phyloP scores from a whole-genome alignment of 2,329 filamentous ascomycete species.

The Tolypocladium pustulatum region DNA sequence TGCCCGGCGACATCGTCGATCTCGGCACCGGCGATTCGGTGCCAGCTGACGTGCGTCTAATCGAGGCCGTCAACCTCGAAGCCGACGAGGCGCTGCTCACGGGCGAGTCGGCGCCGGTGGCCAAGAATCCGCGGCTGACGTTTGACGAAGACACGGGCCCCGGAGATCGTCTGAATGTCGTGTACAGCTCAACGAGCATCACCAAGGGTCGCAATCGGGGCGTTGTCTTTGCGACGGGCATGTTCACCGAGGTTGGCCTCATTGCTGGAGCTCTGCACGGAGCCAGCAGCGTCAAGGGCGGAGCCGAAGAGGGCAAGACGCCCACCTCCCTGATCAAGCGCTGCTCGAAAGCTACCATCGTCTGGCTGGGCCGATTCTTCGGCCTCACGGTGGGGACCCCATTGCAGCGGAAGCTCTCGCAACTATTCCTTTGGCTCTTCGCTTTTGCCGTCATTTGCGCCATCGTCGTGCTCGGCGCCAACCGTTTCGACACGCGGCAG shows the following conservation, averaged over 20 bases:
- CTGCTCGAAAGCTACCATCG: conserved; percentile 19
- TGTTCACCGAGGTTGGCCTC: conserved; percentile 51
- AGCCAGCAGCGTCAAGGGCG: conserved; percentile 28
- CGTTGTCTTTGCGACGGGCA: conserved; percentile 51
- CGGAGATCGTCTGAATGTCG: conserved; percentile 52
- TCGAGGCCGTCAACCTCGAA: conserved; percentile 55
- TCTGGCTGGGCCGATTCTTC: conserved; percentile 37
- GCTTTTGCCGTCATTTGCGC: conserved; percentile 40
- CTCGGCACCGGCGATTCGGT: conserved; percentile 47
- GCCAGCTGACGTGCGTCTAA: conserved; percentile 45
- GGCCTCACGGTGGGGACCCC: conserved; percentile 50
- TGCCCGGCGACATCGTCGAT: conserved; percentile 46
- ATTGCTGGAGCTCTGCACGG: conserved; percentile 40
- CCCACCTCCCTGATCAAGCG: conserved; percentile 34
- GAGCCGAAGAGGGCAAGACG: conserved; percentile 37
- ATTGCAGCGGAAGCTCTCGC: conserved; percentile 57
- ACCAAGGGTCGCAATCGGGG: conserved; percentile 50
- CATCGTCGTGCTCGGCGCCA: conserved; percentile 33
- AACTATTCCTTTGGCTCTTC: conserved; percentile 58
- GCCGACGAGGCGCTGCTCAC: conserved; percentile 58
- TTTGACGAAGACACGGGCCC: conserved; percentile 30
- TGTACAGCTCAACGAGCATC: conserved; percentile 51
- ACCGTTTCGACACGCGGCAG: conserved; percentile 24
- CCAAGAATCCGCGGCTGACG: conserved; percentile 36
- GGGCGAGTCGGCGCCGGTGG: conserved; percentile 52